phyloP scores from a whole-genome alignment of 2,329 filamentous ascomycete genomes.

The Raffaelea deltoideospora region DNA sequence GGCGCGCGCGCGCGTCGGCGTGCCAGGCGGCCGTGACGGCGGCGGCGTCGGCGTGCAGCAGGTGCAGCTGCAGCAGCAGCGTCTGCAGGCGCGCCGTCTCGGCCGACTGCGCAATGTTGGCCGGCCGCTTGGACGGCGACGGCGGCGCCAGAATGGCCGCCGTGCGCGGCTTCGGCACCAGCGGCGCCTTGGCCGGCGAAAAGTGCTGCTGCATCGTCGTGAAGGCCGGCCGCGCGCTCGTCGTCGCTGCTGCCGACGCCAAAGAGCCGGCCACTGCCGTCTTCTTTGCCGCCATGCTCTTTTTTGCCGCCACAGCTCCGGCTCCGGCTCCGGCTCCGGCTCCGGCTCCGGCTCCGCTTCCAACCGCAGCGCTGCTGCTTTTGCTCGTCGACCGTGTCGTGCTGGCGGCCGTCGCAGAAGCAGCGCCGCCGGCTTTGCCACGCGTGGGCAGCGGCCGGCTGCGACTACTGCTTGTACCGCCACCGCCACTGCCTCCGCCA shows the following conservation, averaged over 20 bases:
- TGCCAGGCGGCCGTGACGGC: conserved; percentile 31
- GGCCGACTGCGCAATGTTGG: conserved; percentile 42
- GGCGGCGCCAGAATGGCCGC: conserved; percentile 41
- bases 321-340: neutral
- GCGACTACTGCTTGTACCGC: neutral
- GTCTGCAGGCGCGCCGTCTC: conserved; percentile 45
- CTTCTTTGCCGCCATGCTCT: too few species aligned
- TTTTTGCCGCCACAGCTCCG: too few species aligned
- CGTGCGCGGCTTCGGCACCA: conserved; percentile 46
- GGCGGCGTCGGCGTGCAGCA: conserved; percentile 42
- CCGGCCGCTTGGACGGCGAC: conserved; percentile 44
- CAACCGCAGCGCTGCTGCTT: neutral
- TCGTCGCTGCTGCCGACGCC: neutral
- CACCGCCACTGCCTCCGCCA: too few species aligned
- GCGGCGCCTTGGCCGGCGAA: conserved; percentile 46
- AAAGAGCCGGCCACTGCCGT: too few species aligned
- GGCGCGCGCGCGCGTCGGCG: conserved; percentile 33
- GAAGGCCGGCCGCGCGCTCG: conserved; percentile 38
- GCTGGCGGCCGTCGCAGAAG: neutral
- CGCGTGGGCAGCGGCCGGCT: neutral
- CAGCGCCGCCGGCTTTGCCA: conserved; percentile 2
- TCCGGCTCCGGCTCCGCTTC: neutral
- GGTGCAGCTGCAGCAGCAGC: conserved; percentile 48
- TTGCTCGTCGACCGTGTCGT: conserved; percentile 2
- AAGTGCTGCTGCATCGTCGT: conserved; percentile 52